Base-by-base conservation (phyloP, 2,329 filamentous ascomycete genomes). In the Ophiostoma himal-ulmi region DNA sequence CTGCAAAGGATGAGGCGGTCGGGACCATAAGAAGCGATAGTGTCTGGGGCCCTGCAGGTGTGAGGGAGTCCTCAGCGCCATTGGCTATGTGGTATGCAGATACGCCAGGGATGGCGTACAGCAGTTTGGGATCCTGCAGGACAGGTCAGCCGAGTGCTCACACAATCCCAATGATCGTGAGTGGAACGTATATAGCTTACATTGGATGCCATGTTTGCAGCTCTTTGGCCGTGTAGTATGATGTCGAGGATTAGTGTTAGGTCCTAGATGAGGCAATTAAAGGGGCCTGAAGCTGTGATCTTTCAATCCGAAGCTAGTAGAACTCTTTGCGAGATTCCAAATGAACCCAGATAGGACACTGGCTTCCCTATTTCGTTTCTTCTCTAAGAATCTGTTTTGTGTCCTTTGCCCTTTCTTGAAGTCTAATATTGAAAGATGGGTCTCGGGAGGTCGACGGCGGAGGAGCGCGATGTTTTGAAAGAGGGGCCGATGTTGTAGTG, bases 11-110 rank as follows among this genome's bases (percentile, higher is more conserved):
- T 39, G 92, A 92, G 20, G 90, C 91, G 3, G 94, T 97, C 7
- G 94, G 94, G 22, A 98, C 94, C 94, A 98, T 98, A 76, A 98
- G 82, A 70, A 98, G 85, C 30, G 94, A 97, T 69, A 99, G 85
- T 0, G 94, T 97, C 82, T 97, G 93, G 22, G 93, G 90, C 1
- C 94, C 93, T 1, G 91, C 90, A 0, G 91, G 89, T 17, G 93
- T 98, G 76, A 99, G 88, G 17, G 88, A 86, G 70, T 90, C 83
- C 80, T 98, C 94, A 75, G 90, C 86, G 79, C 95, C 94, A 85
- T 96, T 88, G 79, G 93, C 88, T 72, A 98, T 88, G 78, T 97
- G 93, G 82, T 93, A 97, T 74, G 94, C 95, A 74, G 89, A 90
- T 77, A 99, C 94, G 82, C 93, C 93, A 75, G 90, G 88, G 78